Conservation (phyloP, 179 eudicot species). For the Amaranthus tricolor region DNA sequence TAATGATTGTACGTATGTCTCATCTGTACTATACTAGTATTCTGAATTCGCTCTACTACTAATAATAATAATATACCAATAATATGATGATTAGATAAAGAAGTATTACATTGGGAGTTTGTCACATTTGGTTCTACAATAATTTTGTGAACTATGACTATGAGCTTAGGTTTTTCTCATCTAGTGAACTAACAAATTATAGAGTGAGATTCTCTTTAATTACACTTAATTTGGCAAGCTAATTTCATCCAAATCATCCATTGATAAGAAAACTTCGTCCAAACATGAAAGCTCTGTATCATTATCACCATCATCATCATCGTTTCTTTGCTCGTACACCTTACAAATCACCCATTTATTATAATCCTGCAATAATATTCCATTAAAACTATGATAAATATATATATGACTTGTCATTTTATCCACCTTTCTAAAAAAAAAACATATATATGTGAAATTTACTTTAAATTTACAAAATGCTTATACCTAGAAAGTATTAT, state of each 20-base stretch:
- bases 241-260: constrained; percentile 85
- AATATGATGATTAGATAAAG: constrained; percentile 14
- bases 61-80: neutral
- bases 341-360: constrained; percentile 43
- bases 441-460: neutral
- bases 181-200: constrained; percentile 6
- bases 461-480: neutral
- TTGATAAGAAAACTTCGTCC: constrained; percentile 88
- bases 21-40: neutral
- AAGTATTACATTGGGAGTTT: constrained; percentile 14
- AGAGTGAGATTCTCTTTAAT: neutral
- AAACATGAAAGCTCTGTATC: constrained; percentile 74
- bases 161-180: constrained; percentile 2
- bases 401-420: neutral
- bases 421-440: neutral
- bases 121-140: constrained; percentile 4
- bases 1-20: neutral
- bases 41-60: neutral
- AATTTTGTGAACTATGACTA: neutral
- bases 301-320: constrained; percentile 48
- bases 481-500: neutral
- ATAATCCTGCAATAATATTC: constrained; percentile 27
- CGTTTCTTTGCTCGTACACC: constrained; percentile 49
- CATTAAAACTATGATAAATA: neutral
- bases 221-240: constrained; percentile 54